Percentiles rank a stretch among this genome's conserved stretches.
These are phyloP conservation scores for Domatiomyces globalis DNA, from an alignment of 2,329 filamentous ascomycete genomes.

Conservation along the genomic window DNA sequence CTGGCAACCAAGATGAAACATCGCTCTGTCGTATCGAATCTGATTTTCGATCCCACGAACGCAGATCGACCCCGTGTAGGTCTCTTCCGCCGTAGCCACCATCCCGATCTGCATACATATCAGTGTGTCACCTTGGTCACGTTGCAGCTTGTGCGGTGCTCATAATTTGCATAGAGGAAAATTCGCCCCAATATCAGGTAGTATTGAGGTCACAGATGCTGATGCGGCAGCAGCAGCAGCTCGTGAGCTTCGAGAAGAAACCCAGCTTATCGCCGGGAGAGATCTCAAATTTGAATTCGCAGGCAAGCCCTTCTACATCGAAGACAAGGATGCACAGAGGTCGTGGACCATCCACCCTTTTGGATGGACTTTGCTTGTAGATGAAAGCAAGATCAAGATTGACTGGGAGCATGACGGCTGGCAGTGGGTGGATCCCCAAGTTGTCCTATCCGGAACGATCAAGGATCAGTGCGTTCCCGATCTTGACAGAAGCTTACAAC, in stretches of 20 bases:
- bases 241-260: conserved; percentile 51
- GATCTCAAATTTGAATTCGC: conserved; percentile 39
- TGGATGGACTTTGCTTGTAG: conserved; percentile 26
- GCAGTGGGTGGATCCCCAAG: conserved; percentile 42
- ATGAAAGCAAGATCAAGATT: conserved; percentile 26
- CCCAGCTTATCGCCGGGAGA: conserved; percentile 34
- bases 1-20: conserved; percentile 2
- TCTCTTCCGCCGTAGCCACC: conserved; percentile 47
- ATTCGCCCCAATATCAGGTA: conserved; percentile 49
- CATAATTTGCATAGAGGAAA: conserved; percentile 30
- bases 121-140: conserved; percentile 29
- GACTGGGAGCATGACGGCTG: conserved; percentile 51
- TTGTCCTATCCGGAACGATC: conserved; percentile 25
- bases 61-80: conserved; percentile 33
- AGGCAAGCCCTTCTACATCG: conserved; percentile 44
- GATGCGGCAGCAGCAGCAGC: conserved; percentile 44
- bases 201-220: conserved; percentile 40
- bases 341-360: conserved; percentile 53
- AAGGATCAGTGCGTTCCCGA: conserved; percentile 42
- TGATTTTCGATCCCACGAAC: conserved; percentile 25
- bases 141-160: background rate
- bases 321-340: conserved; percentile 38
- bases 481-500: conserved; percentile 42
- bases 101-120: conserved; percentile 42
- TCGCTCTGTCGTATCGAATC: conserved; percentile 31